Evolutionary conservation across 2,329 filamentous ascomycete species (phyloP).

Genomic region (Raffaelea arxii): DNA sequence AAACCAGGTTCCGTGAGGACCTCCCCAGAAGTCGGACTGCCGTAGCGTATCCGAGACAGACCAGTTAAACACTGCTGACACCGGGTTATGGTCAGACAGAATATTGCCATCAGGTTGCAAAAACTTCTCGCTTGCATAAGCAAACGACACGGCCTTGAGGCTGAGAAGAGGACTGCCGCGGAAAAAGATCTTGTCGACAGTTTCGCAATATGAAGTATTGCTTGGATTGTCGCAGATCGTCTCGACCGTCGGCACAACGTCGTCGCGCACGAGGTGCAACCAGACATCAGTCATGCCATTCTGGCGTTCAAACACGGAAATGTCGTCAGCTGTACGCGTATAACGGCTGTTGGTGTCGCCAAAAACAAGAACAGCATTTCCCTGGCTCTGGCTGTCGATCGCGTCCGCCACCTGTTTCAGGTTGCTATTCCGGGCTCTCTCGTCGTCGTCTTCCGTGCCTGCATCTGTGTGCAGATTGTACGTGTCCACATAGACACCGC

Average conservation of each 20-base stretch:
- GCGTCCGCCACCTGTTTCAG: conserved; percentile 49
- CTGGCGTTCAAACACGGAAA: conserved; percentile 36
- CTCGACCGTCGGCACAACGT: conserved; percentile 34
- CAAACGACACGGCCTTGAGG: conserved; percentile 38
- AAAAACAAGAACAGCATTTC: conserved; percentile 53
- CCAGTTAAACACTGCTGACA: conserved; percentile 46
- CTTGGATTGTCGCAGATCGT: conserved; percentile 49
- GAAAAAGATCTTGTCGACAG: conserved; percentile 58
- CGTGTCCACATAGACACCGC: conserved; percentile 47
- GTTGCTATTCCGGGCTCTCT: conserved; percentile 46
- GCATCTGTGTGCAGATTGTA: conserved; percentile 62
- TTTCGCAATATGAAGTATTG: conserved; percentile 46
- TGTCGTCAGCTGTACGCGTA: conserved; percentile 44
- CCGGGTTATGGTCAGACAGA: conserved; percentile 55
- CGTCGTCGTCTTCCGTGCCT: conserved; percentile 39
- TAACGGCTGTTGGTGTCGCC: conserved; percentile 60
- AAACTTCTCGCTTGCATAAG: conserved; percentile 48
- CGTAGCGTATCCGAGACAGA: conserved; percentile 24
- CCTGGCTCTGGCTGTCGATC: conserved; percentile 44
- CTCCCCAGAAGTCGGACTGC: conserved; percentile 37
- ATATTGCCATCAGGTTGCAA: conserved; percentile 45
- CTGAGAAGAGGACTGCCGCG: conserved; percentile 36
- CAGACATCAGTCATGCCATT: conserved; percentile 49
- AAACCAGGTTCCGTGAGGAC: conserved; percentile 42
- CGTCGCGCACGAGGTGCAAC: conserved; percentile 43